A percentile compares a stretch with the other conserved stretches of the same genome.
phyloP scores from a whole-genome alignment of 2,329 filamentous ascomycete genomes.

The Penicillium concentricum region DNA sequence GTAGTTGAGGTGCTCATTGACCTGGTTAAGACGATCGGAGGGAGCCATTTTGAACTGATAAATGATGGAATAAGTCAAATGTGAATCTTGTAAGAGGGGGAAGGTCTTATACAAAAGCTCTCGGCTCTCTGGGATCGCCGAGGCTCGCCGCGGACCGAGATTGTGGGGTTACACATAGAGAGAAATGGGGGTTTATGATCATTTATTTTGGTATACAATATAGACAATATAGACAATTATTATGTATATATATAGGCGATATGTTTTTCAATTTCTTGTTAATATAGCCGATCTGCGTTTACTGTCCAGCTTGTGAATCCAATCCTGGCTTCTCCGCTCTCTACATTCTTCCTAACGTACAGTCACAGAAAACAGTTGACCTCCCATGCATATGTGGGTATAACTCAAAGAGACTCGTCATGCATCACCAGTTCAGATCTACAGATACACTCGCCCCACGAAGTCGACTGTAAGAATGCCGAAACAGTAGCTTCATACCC shows the following conservation, averaged over 20 bases:
- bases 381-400: background rate
- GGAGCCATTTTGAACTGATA: conserved; percentile 44
- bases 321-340: conserved; percentile 2
- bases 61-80: background rate
- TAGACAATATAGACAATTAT: too few relatives aligned
- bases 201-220: background rate
- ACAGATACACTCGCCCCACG: conserved; percentile 31
- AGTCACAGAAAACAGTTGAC: conserved; percentile 2
- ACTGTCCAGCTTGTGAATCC: conserved; percentile 11
- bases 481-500: conserved; percentile 32
- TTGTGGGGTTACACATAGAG: conserved; percentile 23
- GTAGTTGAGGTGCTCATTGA: conserved; percentile 77
- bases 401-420: conserved; percentile 12
- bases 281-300: conserved; percentile 15
- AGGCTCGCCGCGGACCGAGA: conserved; percentile 22
- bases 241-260: conserved; percentile 10
- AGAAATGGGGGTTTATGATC: background rate
- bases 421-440: conserved; percentile 11
- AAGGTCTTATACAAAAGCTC: conserved; percentile 1
- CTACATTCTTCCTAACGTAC: conserved; percentile 1
- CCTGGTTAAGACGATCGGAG: conserved; percentile 64
- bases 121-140: conserved; percentile 18
- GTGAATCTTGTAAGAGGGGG: background rate
- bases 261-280: background rate
- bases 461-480: conserved; percentile 28